Percentiles rank a stretch among this genome's conserved stretches.
phyloP scores from a whole-genome alignment of 495 filamentous ascomycete species.

The Zalerion maritima region DNA sequence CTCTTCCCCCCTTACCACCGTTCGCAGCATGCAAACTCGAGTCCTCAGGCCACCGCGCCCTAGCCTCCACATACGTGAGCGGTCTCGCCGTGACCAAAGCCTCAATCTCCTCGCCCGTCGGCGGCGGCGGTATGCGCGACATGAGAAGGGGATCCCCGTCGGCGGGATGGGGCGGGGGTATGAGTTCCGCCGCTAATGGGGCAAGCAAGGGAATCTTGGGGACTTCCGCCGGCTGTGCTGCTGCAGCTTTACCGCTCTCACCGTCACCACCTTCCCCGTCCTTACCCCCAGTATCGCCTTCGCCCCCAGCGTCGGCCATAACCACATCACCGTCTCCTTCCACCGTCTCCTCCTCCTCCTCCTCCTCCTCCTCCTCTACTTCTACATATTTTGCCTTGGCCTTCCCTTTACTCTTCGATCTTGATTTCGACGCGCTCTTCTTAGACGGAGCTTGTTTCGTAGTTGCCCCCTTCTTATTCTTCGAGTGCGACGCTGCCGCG shows the following conservation, averaged over 20 bases:
- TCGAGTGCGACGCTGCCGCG: constrained; percentile 6
- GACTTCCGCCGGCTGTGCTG: constrained; percentile 11
- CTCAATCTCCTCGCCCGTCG: constrained; percentile 52
- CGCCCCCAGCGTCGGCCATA: constrained; percentile 2
- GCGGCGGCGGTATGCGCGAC: constrained; percentile 46
- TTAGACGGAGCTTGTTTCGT: not conserved
- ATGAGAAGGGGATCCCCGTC: constrained; percentile 50
- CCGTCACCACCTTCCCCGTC: not conserved
- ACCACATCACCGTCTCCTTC: not conserved
- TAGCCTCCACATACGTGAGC: constrained; percentile 63
- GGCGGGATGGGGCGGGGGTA: constrained; percentile 23
- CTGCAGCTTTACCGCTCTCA: constrained; percentile 2
- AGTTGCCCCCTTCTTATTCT: constrained; percentile 3
- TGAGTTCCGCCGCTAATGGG: constrained; percentile 10
- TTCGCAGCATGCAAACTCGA: too few species aligned
- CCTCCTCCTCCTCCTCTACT: constrained; percentile 7
- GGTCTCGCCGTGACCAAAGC: constrained; percentile 55
- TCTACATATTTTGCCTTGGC: constrained; percentile 3
- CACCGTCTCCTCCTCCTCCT: constrained; percentile 11
- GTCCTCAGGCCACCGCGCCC: constrained; percentile 43
- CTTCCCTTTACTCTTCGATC: constrained; percentile 10
- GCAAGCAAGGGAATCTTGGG: constrained; percentile 19
- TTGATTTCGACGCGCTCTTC: constrained; percentile 11
- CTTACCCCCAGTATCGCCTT: constrained; percentile 1
- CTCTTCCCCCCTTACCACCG: too few species aligned